Base-by-base conservation (phyloP, 257 asterid genomes). In the Lavandula angustifolia region DNA sequence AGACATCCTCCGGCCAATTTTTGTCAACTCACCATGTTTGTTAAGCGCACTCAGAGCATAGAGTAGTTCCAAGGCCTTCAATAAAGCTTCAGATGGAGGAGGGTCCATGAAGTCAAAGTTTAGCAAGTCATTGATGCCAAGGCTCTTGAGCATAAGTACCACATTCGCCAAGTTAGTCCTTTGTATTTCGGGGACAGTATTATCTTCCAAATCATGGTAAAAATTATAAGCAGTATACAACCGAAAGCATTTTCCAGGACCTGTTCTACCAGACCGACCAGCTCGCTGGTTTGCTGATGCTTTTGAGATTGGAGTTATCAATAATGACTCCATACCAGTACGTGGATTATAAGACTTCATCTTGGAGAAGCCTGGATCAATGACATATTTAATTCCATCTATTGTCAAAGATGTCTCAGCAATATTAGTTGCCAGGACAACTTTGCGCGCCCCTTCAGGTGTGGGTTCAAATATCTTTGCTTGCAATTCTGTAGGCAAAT, bases 61-160 rank as follows among this genome's bases (percentile, higher is more conserved):
- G 54, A 92, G 89, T 55, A 84, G 60, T 76, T 92, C 98, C 83
- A 89, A 74, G 13, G 98, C 98, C 81, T 89, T 92, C 66, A 89
- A 54, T 64, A 92, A 78, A 74, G 96, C 95, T 85, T 92, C 98
- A 22, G 96, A 80, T 64, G 96, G 94, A 18, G 98, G 98, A 55
- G 98, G 96, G 61, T 92, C 98, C 98, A 92, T 92, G 70, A 92
- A 92, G 66, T 92, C 98, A 79, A 92, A 89, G 78, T 92, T 85
- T 61, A 89, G 71, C 61, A 92, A 76, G 71, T 92, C 95, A 63
- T 87, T 82, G 75, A 92, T 92, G 62, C 98, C 98, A 49, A 92
- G 95, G 73, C 98, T 92, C 85, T 92, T 92, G 64, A 92, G 92
- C 57, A 91, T 66, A 54, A 92, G 95, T 44, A 92, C 98, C 34